Percentiles rank a stretch among this genome's conserved stretches.
Conservation (phyloP, 2,329 filamentous ascomycete genomes). For the Aspergillus caelatus region DNA sequence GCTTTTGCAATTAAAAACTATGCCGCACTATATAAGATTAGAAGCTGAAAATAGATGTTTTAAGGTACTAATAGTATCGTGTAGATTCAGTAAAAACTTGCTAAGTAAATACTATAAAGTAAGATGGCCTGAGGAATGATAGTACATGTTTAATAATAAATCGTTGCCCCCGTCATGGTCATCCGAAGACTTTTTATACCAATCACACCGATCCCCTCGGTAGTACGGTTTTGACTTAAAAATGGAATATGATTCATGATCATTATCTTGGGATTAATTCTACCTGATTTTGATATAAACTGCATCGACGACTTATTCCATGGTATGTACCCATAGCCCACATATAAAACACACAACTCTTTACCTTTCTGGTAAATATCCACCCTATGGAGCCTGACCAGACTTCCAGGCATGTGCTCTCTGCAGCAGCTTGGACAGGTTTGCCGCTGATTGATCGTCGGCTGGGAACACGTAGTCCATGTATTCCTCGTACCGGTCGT, state of each 20-base stretch:
- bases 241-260: background rate
- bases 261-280: conserved; percentile 1
- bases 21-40: no score
- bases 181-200: no score
- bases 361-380: background rate
- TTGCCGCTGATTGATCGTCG: conserved; percentile 84
- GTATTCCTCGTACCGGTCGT: conserved; percentile 95
- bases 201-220: background rate
- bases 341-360: background rate
- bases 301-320: background rate
- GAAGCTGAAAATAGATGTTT: no score
- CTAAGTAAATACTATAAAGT: no score
- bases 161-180: no score
- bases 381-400: conserved; percentile 9
- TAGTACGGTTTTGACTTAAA: background rate
- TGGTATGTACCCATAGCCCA: background rate
- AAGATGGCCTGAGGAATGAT: no score
- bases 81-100: no score
- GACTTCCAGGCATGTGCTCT: conserved; percentile 90
- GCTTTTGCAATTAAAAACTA: no score
- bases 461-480: conserved; percentile 96
- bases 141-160: no score
- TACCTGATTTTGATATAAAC: background rate
- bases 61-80: no score
- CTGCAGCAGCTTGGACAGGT: conserved; percentile 79